Conservation (phyloP, 371 early-diverging fungal genomes). For the Gilbertella persicaria region DNA sequence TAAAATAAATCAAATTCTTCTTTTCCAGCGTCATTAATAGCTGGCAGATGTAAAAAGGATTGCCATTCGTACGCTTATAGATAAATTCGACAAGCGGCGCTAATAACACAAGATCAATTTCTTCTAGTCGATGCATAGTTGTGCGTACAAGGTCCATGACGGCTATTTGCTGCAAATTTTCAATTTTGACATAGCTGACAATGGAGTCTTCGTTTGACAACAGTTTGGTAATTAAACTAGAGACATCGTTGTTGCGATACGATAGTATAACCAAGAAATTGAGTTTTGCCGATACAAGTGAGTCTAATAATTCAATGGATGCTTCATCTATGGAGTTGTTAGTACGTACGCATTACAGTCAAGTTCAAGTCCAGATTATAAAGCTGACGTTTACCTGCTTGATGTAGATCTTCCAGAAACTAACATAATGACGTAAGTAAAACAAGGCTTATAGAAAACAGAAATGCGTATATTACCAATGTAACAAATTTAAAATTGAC, state of each 20-base stretch:
- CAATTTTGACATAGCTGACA: constrained; percentile 38
- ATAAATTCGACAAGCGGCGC: constrained; percentile 47
- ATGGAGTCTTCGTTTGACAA: constrained; percentile 32
- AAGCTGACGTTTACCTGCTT: constrained; percentile 38
- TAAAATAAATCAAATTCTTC: constrained; percentile 47
- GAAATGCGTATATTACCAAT: constrained; percentile 32
- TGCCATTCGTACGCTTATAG: constrained; percentile 40
- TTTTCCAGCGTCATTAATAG: constrained; percentile 42
- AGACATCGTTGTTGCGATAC: constrained; percentile 33
- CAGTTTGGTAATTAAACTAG: constrained; percentile 18
- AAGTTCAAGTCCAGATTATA: neutral
- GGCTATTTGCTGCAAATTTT: constrained; percentile 38
- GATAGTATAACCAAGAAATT: constrained; percentile 44
- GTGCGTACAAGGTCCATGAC: constrained; percentile 43
- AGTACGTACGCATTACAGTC: too few species aligned
- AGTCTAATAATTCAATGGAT: constrained; percentile 45
- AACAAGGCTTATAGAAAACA: neutral
- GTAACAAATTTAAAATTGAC: constrained; percentile 49
- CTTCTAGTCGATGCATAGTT: constrained; percentile 44
- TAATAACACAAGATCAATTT: constrained; percentile 33
- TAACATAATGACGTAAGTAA: constrained; percentile 16
- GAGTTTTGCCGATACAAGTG: constrained; percentile 42
- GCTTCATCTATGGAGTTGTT: constrained; percentile 57
- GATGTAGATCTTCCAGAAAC: constrained; percentile 57
- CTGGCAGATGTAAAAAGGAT: constrained; percentile 49